Evolutionary conservation across 2,329 filamentous ascomycete genomes (phyloP), one percentile per base, ranked within the genome.

Genomic region (Samsoniella hepiali): DNA sequence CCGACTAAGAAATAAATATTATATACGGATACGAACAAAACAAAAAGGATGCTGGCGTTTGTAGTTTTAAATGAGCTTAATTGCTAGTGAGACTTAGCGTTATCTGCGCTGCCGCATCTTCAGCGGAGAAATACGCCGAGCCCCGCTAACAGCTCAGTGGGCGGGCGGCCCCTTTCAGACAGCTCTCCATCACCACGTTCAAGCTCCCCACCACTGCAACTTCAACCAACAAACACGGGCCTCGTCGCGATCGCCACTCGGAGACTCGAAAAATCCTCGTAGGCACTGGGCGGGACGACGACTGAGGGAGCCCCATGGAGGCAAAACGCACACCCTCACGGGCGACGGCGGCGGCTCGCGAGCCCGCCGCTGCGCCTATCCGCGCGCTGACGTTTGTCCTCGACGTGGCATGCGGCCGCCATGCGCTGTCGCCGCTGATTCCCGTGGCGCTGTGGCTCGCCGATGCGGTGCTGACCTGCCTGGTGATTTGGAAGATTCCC

Each of bases 401-500:
- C 5, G 79, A 84, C 64, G 69, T 85, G 27, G 77, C 78, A 64
- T 80, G 75, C 58, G 81, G 83, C 32, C 79, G 77, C 4, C 81
- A 84, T 72, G 71, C 71, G 11, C 75, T 86, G 55, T 82, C 84
- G 8, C 76, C 73, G 65, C 71, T 81, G 45, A 71, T 87, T 34
- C 78, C 87, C 6, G 82, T 87, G 0, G 78, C 87, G 3, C 81
- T 97, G 6, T 80, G 95, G 68, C 73, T 89, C 38, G 79, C 84
- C 61, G 93, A 97, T 72, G 87, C 86, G 8, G 75, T 84, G 22
- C 83, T 97, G 29, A 95, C 91, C 75, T 82, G 78, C 17, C 73
- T 91, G 40, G 83, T 97, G 67, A 90, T 97, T 67, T 88, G 86
- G 83, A 93, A 88, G 74, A 83, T 97, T 64, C 88, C 93, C 47